Base-by-base conservation (phyloP, 768 basidiomycete species). In the Mycena olivaceomarginata region DNA sequence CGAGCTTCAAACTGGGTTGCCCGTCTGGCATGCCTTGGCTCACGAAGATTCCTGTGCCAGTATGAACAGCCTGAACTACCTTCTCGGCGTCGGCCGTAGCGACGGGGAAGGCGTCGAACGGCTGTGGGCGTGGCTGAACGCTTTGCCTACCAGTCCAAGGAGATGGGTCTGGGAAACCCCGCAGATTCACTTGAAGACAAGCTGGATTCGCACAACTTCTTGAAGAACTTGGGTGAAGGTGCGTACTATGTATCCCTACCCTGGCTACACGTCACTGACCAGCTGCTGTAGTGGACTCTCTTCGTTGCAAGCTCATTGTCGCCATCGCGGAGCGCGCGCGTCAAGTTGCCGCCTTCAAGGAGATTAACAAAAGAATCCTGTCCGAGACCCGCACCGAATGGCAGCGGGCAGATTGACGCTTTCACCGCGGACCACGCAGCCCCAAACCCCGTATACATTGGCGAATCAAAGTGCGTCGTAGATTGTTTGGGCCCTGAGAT, bases 41-140 rank as follows among this genome's bases (percentile, higher is more conserved):
- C 82, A 83, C 62, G 51, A 67, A 2, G 51, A 73, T 0, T 31
- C 22, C 0, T 83, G 82, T 57, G 48, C 62, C 31, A 59, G 20
- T 22, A 0, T n/a, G 1, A 75, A 76, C 67, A 77, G 73, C 1
- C 51, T 83, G 9, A 75, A 64, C n/a, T 79, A 53, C 45, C 22
- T 78, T 5, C 37, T 46, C 15, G 78, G 81, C 16, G 67, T 72
- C 1, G 79, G 77, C 0, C 67, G 39, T 16, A 76, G 57, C 5
- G 71, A 79, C 48, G 78, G 75, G 3, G 71, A 76, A 53, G 77
- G 56, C 5, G 31, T 75, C 0, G 86, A 88, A 53, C 71, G 80
- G 0, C 72, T 68, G 0, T 87, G 87, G 87, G 56, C 84, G 0
- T 68, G 46, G 0, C 53, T 82, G 3, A 86, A 87, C 60, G 56